Evolutionary conservation across 164 flowering plant genomes (phyloP), one percentile per base, ranked within the genome.

Genomic region (Pachysandra terminalis): DNA sequence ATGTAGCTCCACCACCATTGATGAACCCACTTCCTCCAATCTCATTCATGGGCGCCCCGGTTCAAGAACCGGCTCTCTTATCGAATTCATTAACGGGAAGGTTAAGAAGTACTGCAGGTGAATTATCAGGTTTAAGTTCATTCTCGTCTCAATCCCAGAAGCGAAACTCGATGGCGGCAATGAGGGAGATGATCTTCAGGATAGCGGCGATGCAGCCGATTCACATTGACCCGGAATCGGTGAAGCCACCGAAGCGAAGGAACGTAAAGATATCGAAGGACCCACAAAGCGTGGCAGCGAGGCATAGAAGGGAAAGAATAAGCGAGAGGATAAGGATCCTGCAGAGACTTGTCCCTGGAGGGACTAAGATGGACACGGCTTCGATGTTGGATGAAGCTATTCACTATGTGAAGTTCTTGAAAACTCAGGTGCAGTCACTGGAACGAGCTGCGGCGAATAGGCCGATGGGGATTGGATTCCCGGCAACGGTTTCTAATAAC

Each of bases 281-380:
- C 64, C 89, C 89, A 1, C 89, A 85, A 48, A 83, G 85, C 66
- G 85, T 85, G 21, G 89, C 89, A 16, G 89, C 89, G 7, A 72
- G 89, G 54, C 89, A 83, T 21, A 61, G 89, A n/a, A 70, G 89
- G 56, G 87, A 85, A 59, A 67, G 84, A 75, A 85, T 85, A n/a
- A 85, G 89, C 27, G 87, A 85, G 61, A 70, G 82, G 73, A 81
- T 85, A 16, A 77, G 89, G 73, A 85, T 83, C n/a, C 76, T 85
- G 0, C 89, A 85, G 67, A 80, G 89, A 69, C 74, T 85, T 1
- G 89, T 85, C 1, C 89, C 89, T 0, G 87, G 89, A 3, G 89
- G 89, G 1, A 85, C 89, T 1, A 83, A 85, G 66, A 81, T 85
- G 89, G 89, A 85, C 67, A 85, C 89, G 7, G 89, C 89, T 19